These are phyloP conservation scores for Picochlorum sp. DNA, from an alignment of 139 green algal genomes.

Conservation along the genomic window DNA sequence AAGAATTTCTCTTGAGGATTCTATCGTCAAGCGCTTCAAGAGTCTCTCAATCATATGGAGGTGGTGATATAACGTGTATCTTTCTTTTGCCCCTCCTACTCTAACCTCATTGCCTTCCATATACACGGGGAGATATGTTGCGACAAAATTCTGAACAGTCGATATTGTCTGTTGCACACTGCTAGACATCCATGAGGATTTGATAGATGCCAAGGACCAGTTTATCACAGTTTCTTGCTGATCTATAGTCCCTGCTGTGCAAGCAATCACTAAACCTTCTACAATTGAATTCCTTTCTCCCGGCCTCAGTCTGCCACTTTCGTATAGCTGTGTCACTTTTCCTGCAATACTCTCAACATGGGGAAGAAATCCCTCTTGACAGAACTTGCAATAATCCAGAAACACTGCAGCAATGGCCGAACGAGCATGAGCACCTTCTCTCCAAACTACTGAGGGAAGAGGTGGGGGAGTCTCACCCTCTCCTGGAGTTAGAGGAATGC, in stretches of 20 bases:
- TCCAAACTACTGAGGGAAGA: slow-evolving; percentile 27
- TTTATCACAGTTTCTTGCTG: slow-evolving; percentile 29
- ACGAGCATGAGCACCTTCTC: slow-evolving; percentile 24
- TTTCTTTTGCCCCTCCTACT: slow-evolving; percentile 17
- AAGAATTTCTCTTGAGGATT: slow-evolving; percentile 14
- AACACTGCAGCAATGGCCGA: slow-evolving; percentile 28
- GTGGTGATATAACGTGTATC: slow-evolving; percentile 62
- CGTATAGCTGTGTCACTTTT: slow-evolving; percentile 45
- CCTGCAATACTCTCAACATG: slow-evolving; percentile 52
- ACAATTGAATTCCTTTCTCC: slow-evolving; percentile 55
- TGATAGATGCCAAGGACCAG: slow-evolving; percentile 48
- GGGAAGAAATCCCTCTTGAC: slow-evolving; percentile 42
- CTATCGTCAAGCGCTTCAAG: slow-evolving; percentile 19
- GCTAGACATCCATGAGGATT: slow-evolving; percentile 35
- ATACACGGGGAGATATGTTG: slow-evolving; percentile 27
- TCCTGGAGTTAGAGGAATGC: slow-evolving; percentile 22
- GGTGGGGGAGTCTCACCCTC: slow-evolving; percentile 23
- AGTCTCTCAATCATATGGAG: slow-evolving; percentile 58
- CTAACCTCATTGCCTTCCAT: neutral
- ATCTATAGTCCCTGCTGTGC: slow-evolving; percentile 11
- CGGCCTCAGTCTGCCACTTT: slow-evolving; percentile 36
- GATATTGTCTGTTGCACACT: slow-evolving; percentile 39
- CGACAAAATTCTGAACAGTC: slow-evolving; percentile 37
- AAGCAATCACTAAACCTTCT: slow-evolving; percentile 46
- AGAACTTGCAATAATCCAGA: slow-evolving; percentile 34